These are phyloP conservation scores for Pogostemon cablin DNA, from an alignment of 257 asterid species.

Conservation along the genomic window DNA sequence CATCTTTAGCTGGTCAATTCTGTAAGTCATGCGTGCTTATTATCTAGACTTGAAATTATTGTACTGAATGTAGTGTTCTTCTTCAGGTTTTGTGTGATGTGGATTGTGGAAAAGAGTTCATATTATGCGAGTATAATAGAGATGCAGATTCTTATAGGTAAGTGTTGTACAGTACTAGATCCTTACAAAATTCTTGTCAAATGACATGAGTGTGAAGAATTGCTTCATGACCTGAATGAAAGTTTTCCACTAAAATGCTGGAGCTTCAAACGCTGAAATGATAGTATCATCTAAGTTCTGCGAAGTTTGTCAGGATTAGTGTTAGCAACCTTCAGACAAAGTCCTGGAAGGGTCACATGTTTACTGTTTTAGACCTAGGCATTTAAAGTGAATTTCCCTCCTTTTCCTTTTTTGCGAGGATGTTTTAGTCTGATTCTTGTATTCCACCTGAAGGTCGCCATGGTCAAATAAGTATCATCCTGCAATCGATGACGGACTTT, in stretches of 20 bases:
- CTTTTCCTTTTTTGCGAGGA: not conserved
- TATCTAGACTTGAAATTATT: not conserved
- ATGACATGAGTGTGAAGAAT: not conserved
- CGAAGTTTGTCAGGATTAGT: conserved; percentile 9
- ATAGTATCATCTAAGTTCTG: conserved; percentile 9
- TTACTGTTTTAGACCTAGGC: conserved; percentile 23
- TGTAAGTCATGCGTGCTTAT: not conserved
- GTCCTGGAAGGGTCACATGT: not conserved
- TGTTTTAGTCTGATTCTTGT: conserved; percentile 26
- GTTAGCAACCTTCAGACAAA: conserved; percentile 13
- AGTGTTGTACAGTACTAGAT: not conserved
- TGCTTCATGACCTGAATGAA: not conserved
- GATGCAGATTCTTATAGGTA: conserved; percentile 99
- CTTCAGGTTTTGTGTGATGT: conserved; percentile 80
- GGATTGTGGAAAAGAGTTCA: conserved; percentile 83
- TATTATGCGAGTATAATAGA: conserved; percentile 93
- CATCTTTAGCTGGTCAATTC: conserved; percentile 4
- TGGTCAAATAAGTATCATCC: conserved; percentile 96
- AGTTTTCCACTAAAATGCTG: conserved; percentile 4
- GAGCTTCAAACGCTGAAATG: conserved; percentile 9
- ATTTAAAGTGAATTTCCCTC: not conserved
- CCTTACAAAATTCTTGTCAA: conserved; percentile 18
- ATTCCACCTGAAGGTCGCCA: conserved; percentile 69
- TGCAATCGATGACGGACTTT: conserved; percentile 77
- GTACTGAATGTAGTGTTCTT: conserved; percentile 14